Evolutionary conservation across 2,329 filamentous ascomycete species (phyloP), one percentile per base, ranked within the genome.

Genomic region (Arthroderma sp.): DNA sequence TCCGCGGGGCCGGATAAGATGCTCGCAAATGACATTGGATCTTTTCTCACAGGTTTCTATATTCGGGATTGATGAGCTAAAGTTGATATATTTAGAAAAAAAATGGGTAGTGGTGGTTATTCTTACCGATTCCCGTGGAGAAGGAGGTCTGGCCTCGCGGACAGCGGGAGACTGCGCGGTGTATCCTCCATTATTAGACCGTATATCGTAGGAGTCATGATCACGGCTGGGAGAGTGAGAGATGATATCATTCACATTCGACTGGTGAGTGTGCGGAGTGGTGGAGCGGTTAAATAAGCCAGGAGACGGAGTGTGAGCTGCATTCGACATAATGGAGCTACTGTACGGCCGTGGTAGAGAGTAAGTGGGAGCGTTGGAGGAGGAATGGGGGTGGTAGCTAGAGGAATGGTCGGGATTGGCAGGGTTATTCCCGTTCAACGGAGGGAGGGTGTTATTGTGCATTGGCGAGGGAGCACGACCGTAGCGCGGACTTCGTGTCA

Each of bases 21-120:
- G 60, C 88, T 95, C 52, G 86, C 91, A 58, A 96, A 91, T 4
- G 88, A 91, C 88, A 95, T 95, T 43, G 88, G 83, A 60, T 94
- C 84, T 47, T 82, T 81, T 61, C 87, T 80, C 53, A 77, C 79
- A 1, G 83, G 77, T 41, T 82, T 83, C 76, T 87, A 61, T 32
- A 52, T 40, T 36, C 6, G 29, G 43, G 5, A 46, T 44, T 36
- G 45, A 36, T 60, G 44, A 57, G 55, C 49, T 48, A 43, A 39
- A 46, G 22, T 27, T 38, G 42, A 40, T 38, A 38, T 22, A 32
- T 11, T 31, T 43, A 44, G 30, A 11, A 41, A 29, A 15, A 22
- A 22, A n/a, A n/a, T 34, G 32, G 32, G 32, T 8, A 34, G 32
- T 8, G 32, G 2, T 34, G 32, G 8, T 34, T 34, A 9, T 34